Evolutionary conservation across 768 basidiomycete genomes (phyloP).

Genomic region (Tricholoma hemisulphureum): DNA sequence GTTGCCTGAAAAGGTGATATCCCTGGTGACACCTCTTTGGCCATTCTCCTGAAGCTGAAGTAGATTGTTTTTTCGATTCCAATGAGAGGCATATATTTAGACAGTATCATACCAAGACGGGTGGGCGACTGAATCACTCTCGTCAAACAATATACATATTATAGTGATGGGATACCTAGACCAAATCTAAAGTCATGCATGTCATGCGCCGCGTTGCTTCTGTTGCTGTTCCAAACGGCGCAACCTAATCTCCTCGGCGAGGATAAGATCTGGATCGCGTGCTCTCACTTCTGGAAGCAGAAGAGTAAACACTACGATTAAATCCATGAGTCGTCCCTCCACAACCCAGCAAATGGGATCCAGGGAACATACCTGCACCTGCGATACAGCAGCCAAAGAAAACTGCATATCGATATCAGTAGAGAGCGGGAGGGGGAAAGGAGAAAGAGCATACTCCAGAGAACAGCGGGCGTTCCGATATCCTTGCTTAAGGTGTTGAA

Average conservation of each 20-base stretch:
- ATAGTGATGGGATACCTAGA: too few species aligned
- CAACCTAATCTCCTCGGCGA: slow-evolving; percentile 32
- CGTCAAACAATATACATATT: too few species aligned
- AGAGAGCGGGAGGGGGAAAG: not conserved
- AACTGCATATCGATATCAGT: slow-evolving; percentile 36
- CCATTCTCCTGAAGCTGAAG: too few species aligned
- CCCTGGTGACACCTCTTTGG: too few species aligned
- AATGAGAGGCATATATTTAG: too few species aligned
- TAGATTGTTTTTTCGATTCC: too few species aligned
- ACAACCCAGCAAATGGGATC: not conserved
- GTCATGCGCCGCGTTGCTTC: too few species aligned
- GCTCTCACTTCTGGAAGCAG: slow-evolving; percentile 41
- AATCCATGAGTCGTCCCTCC: not conserved
- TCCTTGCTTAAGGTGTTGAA: slow-evolving; percentile 61
- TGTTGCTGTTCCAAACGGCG: not conserved
- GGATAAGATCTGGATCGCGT: slow-evolving; percentile 37
- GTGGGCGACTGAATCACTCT: too few species aligned
- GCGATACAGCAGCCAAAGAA: slow-evolving; percentile 64
- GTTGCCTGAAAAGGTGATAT: too few species aligned
- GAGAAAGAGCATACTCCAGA: slow-evolving; percentile 61
- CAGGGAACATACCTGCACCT: slow-evolving; percentile 39
- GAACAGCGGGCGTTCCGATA: slow-evolving; percentile 63
- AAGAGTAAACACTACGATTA: slow-evolving; percentile 27
- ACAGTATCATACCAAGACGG: too few species aligned
- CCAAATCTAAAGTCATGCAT: too few species aligned